Conservation (phyloP, 805 yeast species). For the Pichia nakasei region DNA sequence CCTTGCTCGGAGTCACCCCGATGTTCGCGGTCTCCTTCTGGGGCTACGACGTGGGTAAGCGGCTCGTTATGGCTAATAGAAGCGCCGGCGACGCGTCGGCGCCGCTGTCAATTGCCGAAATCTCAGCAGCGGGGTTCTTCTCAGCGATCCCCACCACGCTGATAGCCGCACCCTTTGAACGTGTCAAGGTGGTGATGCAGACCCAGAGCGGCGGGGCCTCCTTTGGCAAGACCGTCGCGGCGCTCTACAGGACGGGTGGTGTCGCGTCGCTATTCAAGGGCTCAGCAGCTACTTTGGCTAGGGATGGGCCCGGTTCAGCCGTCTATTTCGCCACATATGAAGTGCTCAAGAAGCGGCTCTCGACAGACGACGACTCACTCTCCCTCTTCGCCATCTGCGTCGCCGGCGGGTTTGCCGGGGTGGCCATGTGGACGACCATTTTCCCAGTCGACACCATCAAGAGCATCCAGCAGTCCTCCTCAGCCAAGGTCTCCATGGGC, state of each 20-base stretch:
- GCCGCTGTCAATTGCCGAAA: constrained; percentile 53
- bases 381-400: constrained; percentile 68
- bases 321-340: constrained; percentile 94
- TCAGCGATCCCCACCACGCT: constrained; percentile 92
- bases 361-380: constrained; percentile 37
- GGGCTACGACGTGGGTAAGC: constrained; percentile 95
- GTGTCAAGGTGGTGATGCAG: constrained; percentile 91
- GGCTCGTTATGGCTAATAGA: constrained; percentile 43
- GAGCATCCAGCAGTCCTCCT: constrained; percentile 66
- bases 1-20: constrained; percentile 93
- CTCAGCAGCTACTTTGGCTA: constrained; percentile 81
- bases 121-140: constrained; percentile 87
- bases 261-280: constrained; percentile 81
- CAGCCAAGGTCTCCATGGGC: constrained; percentile 43
- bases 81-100: constrained; percentile 20
- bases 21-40: constrained; percentile 97
- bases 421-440: constrained; percentile 92
- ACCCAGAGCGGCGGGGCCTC: constrained; percentile 36
- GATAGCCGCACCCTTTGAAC: constrained; percentile 96
- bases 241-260: constrained; percentile 75
- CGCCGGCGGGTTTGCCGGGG: constrained; percentile 96
- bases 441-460: constrained; percentile 96
- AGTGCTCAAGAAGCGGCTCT: constrained; percentile 54
- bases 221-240: constrained; percentile 52
- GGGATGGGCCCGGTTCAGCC: constrained; percentile 98